Base-by-base conservation (phyloP, 306 rosid species). In the Malus orientalis region DNA sequence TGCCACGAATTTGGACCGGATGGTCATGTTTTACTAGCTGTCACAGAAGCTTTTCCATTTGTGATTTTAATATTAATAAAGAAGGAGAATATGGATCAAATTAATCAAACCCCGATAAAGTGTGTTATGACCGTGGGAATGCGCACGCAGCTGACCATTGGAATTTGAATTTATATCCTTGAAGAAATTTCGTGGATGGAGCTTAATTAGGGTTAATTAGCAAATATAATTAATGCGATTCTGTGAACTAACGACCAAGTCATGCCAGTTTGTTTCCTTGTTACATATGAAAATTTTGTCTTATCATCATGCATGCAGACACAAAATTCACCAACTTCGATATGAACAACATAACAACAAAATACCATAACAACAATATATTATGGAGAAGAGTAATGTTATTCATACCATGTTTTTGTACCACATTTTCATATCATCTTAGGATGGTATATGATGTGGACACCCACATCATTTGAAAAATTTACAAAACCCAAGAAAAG, bases 211-310 rank as follows among this genome's bases (percentile, higher is more conserved):
- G 70, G 23, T 62, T 59, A 69, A 40, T 32, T 38, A 55, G 51
- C 23, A 38, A 23, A 57, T 10, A 38, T 38, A 38, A 38, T 38
- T 38, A 16, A 33, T 40, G 16, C 25, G 14, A 54, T 19, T 69
- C 75, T 62, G 23, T 59, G 75, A 29, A 42, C 45, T 67, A 78
- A n/a, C 49, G 58, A 87, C 4, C 90, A 79, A 82, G 81, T 79
- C 84, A 73, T 75, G 76, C 82, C 84, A 78, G 83, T 78, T 38
- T 70, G 51, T 40, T 73, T 75, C 77, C 32, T 74, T 61, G 74
- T 25, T 54, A 9, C 73, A 27, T 27, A 58, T 15, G 7, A 32
- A 7, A 16, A 4, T 71, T 69, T 71, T 67, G 78, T 71, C 70
- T 65, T 76, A 44, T 62, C 42, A 23, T 19, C 44, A 33, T 63